Conservation (phyloP, 495 filamentous ascomycete species). For the Neurospora sp. region DNA sequence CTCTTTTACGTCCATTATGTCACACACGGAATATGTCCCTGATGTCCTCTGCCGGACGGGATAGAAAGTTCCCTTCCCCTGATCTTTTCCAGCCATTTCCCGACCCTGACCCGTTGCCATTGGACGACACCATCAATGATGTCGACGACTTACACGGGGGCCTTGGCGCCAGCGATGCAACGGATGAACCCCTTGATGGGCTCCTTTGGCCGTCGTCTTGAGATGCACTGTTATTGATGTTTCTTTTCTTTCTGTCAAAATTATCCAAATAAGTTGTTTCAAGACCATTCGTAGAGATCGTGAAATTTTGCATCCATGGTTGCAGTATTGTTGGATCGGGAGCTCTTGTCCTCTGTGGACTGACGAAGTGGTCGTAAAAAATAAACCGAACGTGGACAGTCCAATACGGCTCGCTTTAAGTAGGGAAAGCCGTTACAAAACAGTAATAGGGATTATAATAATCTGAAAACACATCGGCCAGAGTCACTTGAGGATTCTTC, state of each 20-base stretch:
- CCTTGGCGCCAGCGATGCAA: neutral
- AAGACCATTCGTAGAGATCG: neutral
- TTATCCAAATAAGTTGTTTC: neutral
- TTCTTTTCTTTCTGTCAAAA: neutral
- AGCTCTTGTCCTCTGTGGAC: neutral
- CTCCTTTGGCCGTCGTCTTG: neutral
- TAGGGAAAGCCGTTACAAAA: too few relatives aligned
- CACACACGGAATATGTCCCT: neutral
- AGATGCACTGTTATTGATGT: accelerated
- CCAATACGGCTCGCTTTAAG: too few relatives aligned
- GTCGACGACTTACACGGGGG: neutral
- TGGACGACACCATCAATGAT: neutral
- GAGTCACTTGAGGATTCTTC: too few relatives aligned
- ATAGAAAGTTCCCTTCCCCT: neutral
- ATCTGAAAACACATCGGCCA: too few relatives aligned
- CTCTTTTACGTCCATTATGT: neutral
- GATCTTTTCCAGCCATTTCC: neutral
- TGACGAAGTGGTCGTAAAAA: too few relatives aligned
- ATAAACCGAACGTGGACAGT: too few relatives aligned
- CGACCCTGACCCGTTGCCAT: neutral
- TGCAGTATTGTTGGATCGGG: neutral
- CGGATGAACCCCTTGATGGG: neutral
- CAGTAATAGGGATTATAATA: too few relatives aligned
- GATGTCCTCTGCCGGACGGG: neutral
- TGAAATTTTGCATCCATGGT: neutral